Evolutionary conservation across 306 rosid genomes (phyloP).

Genomic region (Cucurbita moschata): DNA sequence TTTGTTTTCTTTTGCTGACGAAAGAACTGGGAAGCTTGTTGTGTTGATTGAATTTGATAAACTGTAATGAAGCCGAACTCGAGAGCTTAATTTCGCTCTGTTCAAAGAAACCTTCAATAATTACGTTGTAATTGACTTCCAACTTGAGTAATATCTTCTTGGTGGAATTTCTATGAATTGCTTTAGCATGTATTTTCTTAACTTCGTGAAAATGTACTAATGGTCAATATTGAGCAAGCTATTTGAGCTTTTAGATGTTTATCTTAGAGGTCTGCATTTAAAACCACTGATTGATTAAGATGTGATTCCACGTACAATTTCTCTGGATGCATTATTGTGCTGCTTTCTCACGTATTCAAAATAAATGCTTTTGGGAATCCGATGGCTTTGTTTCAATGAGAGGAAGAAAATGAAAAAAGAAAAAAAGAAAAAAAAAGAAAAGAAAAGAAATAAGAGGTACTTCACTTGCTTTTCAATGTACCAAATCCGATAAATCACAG

Average conservation of each 20-base stretch:
- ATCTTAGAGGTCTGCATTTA: not conserved
- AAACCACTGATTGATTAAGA: not conserved
- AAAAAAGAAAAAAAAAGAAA: not conserved
- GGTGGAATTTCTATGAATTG: not conserved
- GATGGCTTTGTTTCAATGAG: not conserved
- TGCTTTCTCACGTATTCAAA: not conserved
- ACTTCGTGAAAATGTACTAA: not conserved
- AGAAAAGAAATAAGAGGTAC: too few species aligned
- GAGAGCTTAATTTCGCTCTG: not conserved
- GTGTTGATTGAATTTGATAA: not conserved
- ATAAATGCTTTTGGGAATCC: not conserved
- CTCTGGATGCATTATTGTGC: too few species aligned
- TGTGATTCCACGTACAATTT: not conserved
- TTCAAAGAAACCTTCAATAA: not conserved
- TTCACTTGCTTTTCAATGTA: too few species aligned
- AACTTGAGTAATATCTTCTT: not conserved
- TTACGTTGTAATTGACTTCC: not conserved
- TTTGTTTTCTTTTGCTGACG: not conserved
- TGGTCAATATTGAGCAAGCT: not conserved
- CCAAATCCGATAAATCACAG: too few species aligned
- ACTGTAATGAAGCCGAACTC: not conserved
- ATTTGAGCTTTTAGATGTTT: not conserved
- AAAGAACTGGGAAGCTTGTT: not conserved
- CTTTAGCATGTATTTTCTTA: not conserved
- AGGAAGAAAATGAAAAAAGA: not conserved